Evolutionary conservation across 257 asterid genomes (phyloP).

Genomic region (Lycium ferocissimum): DNA sequence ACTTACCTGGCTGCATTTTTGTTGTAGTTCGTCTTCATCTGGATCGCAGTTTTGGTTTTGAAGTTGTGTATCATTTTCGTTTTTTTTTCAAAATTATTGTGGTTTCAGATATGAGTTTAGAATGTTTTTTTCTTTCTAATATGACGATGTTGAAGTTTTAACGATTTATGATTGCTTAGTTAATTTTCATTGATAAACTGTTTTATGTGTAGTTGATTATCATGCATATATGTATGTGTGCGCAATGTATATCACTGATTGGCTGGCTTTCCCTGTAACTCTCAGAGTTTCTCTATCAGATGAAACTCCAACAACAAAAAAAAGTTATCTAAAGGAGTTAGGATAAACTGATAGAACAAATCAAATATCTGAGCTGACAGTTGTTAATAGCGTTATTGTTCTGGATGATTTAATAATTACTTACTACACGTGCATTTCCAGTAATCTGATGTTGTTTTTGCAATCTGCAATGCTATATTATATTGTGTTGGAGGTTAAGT

Average conservation of each 20-base stretch:
- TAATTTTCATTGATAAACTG: not conserved
- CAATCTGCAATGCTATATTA: not conserved
- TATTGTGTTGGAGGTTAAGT: not conserved
- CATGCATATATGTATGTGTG: not conserved
- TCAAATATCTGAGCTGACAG: not conserved
- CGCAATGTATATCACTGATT: not conserved
- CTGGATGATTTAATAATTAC: slow-evolving; percentile 20
- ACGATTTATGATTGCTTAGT: not conserved
- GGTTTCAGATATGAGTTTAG: slow-evolving; percentile 23
- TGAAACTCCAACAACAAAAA: not conserved
- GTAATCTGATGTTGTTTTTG: not conserved
- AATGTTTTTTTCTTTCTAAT: slow-evolving; percentile 7
- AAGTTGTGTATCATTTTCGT: not conserved
- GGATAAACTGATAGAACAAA: slow-evolving; percentile 9
- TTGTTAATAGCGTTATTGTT: not conserved
- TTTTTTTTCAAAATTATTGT: not conserved
- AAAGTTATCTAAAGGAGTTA: not conserved
- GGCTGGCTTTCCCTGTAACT: not conserved
- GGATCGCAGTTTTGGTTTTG: slow-evolving; percentile 15
- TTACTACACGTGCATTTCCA: not conserved
- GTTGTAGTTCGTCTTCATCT: slow-evolving; percentile 6
- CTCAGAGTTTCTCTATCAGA: not conserved
- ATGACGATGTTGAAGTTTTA: not conserved
- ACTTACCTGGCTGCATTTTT: not conserved
- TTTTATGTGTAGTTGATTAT: not conserved